Evolutionary conservation across 768 basidiomycete species (phyloP), one percentile per base, ranked within the genome.

Genomic region (Calocybe gangraenosa): DNA sequence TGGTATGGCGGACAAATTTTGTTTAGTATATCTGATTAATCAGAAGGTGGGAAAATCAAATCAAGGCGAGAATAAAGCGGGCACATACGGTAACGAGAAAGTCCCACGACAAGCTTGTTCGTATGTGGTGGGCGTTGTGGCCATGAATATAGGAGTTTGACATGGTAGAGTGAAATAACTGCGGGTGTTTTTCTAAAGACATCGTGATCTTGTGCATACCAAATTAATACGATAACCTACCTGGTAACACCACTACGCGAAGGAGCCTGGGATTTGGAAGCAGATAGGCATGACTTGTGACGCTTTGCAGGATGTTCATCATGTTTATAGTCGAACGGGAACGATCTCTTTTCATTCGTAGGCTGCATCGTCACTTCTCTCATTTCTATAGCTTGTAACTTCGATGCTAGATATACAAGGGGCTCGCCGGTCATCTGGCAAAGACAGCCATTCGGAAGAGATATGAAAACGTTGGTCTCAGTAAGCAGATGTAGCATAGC

Each of bases 381-480:
- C 5, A 11, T 22, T 28, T 28, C 15, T 11, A 37, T 21, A 2
- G 33, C 7, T 11, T 46, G 15, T 15, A 31, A 28, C 20, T 40
- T 46, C 3, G 51, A 37, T 21, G 22, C 37, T 30, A 46, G 15
- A 22, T 53, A 65, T 51, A 81, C 66, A 18, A 95, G 60, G 0
- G 87, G 83, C 28, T 71, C 69, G 3, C 94, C 94, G 0, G 84
- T 79, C 46, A 96, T 60, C 62, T 98, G 94, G 49, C 87, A 87
- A 30, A 84, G 75, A 57, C 91, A 94, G 15, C 79, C 81, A 56
- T 96, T 95, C 0, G 87, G 86, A 17, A 96, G 64, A 2, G 85
- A 69, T 13, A 86, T 57, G 59, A 92, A 97, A 14, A 94, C 50
- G 8, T 81, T 85, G 0, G 84, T 82, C 44, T 84, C 75, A 2